Evolutionary conservation across 169 alveolate species (phyloP).

Genomic region (Eimeria tenella): DNA sequence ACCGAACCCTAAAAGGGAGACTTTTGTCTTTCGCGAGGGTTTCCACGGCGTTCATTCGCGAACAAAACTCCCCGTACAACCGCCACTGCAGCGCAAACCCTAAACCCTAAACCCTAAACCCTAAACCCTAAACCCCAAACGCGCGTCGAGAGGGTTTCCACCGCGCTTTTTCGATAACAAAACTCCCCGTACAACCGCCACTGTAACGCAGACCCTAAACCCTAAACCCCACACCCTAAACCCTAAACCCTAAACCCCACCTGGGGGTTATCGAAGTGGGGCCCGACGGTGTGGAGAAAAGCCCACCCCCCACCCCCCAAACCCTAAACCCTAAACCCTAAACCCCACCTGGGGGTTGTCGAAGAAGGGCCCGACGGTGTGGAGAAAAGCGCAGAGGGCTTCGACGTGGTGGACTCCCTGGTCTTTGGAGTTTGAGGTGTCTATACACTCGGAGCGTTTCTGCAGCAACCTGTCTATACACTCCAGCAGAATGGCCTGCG

Average conservation of each 20-base stretch:
- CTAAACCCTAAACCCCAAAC: too few relatives aligned
- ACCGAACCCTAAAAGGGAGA: constrained; percentile 71
- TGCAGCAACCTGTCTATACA: constrained; percentile 84
- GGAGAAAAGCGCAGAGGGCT: constrained; percentile 78
- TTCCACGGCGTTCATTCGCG: constrained; percentile 49
- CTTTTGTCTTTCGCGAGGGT: constrained; percentile 29
- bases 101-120: too few relatives aligned
- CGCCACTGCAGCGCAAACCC: constrained; percentile 52
- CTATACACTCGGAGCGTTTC: constrained; percentile 73
- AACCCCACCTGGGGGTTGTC: constrained; percentile 68
- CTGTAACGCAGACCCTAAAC: constrained; percentile 27
- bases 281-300: constrained; percentile 76
- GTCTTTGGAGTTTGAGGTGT: constrained; percentile 55
- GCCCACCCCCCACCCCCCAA: neutral
- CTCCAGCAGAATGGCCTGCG: constrained; percentile 81
- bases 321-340: neutral
- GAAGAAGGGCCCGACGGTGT: constrained; percentile 72
- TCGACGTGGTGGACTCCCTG: constrained; percentile 79
- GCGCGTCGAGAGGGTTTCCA: neutral
- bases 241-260: neutral
- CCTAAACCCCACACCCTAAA: neutral
- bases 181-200: constrained; percentile 72
- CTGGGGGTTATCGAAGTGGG: constrained; percentile 68
- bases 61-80: constrained; percentile 66
- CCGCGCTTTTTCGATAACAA: constrained; percentile 39